Base-by-base conservation (phyloP, 1,139 yeast species). In the Pichia sp. region DNA sequence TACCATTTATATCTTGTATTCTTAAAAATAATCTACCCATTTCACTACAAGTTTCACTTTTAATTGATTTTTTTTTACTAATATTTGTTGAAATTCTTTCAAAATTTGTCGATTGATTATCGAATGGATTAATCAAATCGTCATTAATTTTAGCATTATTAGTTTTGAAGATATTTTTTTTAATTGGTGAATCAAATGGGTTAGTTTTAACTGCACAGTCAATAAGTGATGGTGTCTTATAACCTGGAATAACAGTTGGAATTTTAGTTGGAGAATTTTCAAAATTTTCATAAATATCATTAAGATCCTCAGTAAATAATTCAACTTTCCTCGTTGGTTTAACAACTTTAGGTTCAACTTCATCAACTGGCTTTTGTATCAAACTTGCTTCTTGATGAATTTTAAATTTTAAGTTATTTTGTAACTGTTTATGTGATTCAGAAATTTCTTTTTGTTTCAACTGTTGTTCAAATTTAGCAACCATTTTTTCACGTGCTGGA, bases 21-120 rank as follows among this genome's bases (percentile, higher is more conserved):
- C 84, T 74, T 46, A 90, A 73, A 68, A 88, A 90, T 33, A 90
- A 68, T 44, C 89, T 75, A 5, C 97, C 97, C 53, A 80, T 71
- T 66, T 88, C 96, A 42, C 68, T 67, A 44, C 61, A 55, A 13
- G 47, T 51, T n/a, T 22, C 14, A n/a, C 9, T 28, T 18, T 34
- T 27, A n/a, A 25, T 29, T 8, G 16, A 16, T 27, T 27, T 30
- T 13, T 38, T 30, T 6, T 25, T 44, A 18, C 33, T 18, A 5
- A 4, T 31, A 10, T 33, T 42, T 14, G 52, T 46, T 10, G 50
- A 39, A 42, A 47, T 34, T 30, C 47, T 50, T 39, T 44, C 47
- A 47, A 50, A 46, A 46, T 50, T 46, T 3, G 42, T 41, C n/a
- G 50, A 44, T 16, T 42, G 36, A 7, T 30, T 22, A 25, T 50